Conservation (phyloP, 139 green algal genomes). For the Chlorella sp. region DNA sequence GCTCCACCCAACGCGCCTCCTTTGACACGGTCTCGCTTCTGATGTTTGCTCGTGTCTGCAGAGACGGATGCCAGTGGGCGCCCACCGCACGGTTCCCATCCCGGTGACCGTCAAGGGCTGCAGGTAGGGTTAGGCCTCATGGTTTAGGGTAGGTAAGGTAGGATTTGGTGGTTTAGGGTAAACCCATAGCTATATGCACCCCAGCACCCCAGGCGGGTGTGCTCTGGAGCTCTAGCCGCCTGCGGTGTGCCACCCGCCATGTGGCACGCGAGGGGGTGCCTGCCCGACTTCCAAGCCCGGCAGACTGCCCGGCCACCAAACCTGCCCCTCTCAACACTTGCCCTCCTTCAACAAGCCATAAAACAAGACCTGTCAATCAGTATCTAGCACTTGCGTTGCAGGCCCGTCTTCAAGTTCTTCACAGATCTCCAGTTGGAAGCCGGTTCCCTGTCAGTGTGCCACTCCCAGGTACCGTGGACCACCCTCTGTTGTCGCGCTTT, state of each 20-base stretch:
- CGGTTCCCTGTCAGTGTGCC: slow-evolving; percentile 46
- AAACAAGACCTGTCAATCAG: background rate
- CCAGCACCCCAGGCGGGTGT: too few relatives aligned
- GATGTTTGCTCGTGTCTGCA: background rate
- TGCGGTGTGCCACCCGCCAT: too few relatives aligned
- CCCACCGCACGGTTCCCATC: slow-evolving; percentile 48
- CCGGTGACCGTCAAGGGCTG: slow-evolving; percentile 61
- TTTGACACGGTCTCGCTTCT: background rate
- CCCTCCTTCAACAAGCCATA: background rate
- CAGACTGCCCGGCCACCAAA: background rate
- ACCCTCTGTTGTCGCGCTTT: too few relatives aligned
- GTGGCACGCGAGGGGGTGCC: background rate
- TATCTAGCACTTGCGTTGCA: background rate
- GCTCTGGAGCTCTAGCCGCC: too few relatives aligned
- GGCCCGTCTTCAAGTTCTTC: slow-evolving; percentile 69
- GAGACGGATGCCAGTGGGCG: slow-evolving; percentile 57
- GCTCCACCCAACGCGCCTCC: too few relatives aligned
- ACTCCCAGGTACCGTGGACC: slow-evolving; percentile 24
- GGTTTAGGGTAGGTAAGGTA: too few relatives aligned
- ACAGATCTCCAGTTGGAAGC: slow-evolving; percentile 63
- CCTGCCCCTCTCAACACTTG: background rate
- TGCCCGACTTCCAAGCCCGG: background rate
- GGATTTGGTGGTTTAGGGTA: too few relatives aligned
- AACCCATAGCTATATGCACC: too few relatives aligned
- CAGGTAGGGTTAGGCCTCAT: background rate